phyloP scores from a whole-genome alignment of 1,139 yeast genomes.

The Trichomonascaceae sp. region DNA sequence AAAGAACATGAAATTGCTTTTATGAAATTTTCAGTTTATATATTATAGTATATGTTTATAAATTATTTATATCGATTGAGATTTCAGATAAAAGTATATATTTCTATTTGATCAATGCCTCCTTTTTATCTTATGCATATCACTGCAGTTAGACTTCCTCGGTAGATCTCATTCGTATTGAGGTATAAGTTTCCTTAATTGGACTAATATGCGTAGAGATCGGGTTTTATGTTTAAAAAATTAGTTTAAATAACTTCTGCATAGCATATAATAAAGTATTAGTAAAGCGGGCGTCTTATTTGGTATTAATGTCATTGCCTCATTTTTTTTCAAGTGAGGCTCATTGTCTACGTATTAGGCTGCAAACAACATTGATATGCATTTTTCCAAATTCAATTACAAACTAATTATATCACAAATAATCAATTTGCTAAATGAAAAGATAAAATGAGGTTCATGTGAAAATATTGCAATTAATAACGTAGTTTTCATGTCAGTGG shows the following conservation, averaged over 20 bases:
- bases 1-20: too few relatives aligned
- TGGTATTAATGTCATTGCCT: neutral
- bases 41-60: neutral
- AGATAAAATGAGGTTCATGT: neutral
- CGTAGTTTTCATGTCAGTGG: neutral
- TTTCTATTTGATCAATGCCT: neutral
- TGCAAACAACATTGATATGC: neutral
- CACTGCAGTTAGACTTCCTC: neutral
- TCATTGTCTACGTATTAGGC: neutral
- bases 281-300: too few relatives aligned
- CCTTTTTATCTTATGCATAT: neutral
- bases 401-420: neutral
- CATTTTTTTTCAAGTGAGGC: neutral
- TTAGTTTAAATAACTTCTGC: neutral
- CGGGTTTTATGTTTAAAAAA: neutral
- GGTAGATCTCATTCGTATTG: neutral
- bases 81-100: neutral
- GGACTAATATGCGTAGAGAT: neutral
- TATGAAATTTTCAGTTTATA: too few relatives aligned
- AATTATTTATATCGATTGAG: too few relatives aligned
- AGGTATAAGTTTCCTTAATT: neutral
- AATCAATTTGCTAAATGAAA: neutral
- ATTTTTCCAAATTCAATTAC: too few relatives aligned
- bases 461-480: neutral
- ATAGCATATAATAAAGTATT: too few relatives aligned